phyloP scores from a whole-genome alignment of 2,329 filamentous ascomycete species.

The Claviceps maximensis region DNA sequence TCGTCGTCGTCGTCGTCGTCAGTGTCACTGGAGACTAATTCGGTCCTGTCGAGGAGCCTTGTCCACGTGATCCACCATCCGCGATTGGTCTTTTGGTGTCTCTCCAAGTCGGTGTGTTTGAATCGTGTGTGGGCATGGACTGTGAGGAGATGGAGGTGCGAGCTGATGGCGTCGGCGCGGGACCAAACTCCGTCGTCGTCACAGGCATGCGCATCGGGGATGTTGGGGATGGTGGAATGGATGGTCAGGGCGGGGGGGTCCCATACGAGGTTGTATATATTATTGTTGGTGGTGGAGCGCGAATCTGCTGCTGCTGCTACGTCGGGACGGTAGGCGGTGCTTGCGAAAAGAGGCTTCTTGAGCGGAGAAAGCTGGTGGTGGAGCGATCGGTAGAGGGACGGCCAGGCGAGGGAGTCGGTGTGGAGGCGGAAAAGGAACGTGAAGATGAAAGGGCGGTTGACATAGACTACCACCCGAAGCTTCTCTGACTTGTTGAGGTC shows the following conservation, averaged over 20 bases:
- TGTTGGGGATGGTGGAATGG: constrained; percentile 4
- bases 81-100: constrained; percentile 51
- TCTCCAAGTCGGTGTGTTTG: constrained; percentile 36
- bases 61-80: constrained; percentile 63
- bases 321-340: constrained; percentile 43
- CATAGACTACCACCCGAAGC: constrained; percentile 59
- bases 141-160: constrained; percentile 50
- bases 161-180: constrained; percentile 49
- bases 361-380: constrained; percentile 48
- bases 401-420: constrained; percentile 43
- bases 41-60: constrained; percentile 31
- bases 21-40: neutral
- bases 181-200: constrained; percentile 32
- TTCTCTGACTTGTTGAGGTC: constrained; percentile 41
- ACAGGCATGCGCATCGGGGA: constrained; percentile 4
- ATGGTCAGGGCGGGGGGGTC: constrained; percentile 27
- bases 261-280: constrained; percentile 51
- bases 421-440: constrained; percentile 53
- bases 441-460: constrained; percentile 64
- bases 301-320: constrained; percentile 7
- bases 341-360: constrained; percentile 40
- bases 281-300: constrained; percentile 12
- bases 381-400: constrained; percentile 44
- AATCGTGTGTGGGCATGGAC: constrained; percentile 33
- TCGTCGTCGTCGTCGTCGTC: constrained; percentile 5